These are phyloP conservation scores for Bipolaris cookei DNA, from an alignment of 2,329 filamentous ascomycete genomes.

Conservation along the genomic window DNA sequence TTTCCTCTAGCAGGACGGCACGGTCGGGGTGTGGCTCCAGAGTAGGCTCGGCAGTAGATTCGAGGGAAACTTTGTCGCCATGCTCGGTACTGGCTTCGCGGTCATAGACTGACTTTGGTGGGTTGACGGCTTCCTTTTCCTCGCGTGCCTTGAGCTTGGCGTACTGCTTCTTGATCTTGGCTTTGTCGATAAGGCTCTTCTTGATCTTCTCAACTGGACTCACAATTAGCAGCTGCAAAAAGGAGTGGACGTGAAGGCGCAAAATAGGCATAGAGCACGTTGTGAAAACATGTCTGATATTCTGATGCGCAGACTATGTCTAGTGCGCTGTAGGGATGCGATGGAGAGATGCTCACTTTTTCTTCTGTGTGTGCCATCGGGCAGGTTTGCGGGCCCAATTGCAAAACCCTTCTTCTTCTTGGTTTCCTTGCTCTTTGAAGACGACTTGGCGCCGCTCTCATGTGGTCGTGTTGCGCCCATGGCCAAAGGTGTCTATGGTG, in stretches of 20 bases:
- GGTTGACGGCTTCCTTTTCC: conserved; percentile 44
- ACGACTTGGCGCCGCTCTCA: conserved; percentile 51
- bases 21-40: conserved; percentile 67
- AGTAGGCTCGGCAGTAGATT: conserved; percentile 41
- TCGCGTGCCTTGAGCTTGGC: conserved; percentile 79
- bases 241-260: not conserved
- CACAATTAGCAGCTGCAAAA: conserved; percentile 7
- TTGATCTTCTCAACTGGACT: conserved; percentile 83
- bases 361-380: conserved; percentile 84
- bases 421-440: conserved; percentile 51
- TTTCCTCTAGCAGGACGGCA: conserved; percentile 62
- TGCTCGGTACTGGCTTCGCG: conserved; percentile 43
- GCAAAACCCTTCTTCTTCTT: conserved; percentile 73
- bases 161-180: conserved; percentile 91
- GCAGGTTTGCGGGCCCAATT: conserved; percentile 87
- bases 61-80: conserved; percentile 25
- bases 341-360: conserved; percentile 62
- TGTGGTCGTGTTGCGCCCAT: conserved; percentile 68
- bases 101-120: conserved; percentile 46
- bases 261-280: not conserved
- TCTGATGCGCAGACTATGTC: not conserved
- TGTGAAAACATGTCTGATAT: not conserved
- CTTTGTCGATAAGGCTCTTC: conserved; percentile 84
- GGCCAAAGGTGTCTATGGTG: conserved; percentile 3
- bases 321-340: not conserved